Evolutionary conservation across 2,329 filamentous ascomycete genomes (phyloP).

Genomic region (Helminthosporium solani): DNA sequence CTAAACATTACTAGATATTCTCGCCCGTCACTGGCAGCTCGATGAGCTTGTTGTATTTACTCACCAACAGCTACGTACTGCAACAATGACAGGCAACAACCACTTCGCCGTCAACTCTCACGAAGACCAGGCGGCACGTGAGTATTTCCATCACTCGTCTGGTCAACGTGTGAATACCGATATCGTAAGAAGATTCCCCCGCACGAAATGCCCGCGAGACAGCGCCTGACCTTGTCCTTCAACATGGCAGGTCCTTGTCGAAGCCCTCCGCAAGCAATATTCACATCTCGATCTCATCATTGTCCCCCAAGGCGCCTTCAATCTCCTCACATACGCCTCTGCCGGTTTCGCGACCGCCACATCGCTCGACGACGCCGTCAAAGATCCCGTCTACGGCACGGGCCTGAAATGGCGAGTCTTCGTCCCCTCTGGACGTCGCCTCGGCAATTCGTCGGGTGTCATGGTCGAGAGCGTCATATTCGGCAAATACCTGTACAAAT

Average conservation of each 20-base stretch:
- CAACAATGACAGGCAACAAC: slow-evolving; percentile 31
- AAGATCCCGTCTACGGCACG: slow-evolving; percentile 37
- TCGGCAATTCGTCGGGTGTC: slow-evolving; percentile 38
- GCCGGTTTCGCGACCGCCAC: slow-evolving; percentile 45
- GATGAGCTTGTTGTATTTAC: no score
- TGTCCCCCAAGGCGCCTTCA: slow-evolving; percentile 33
- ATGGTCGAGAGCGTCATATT: slow-evolving; percentile 45
- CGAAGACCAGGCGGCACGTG: slow-evolving; percentile 41
- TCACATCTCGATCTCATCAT: slow-evolving; percentile 48
- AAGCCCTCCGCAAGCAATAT: slow-evolving; percentile 49
- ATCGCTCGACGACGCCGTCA: slow-evolving; percentile 44
- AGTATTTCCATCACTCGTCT: slow-evolving; percentile 49
- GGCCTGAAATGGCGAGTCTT: slow-evolving; percentile 42
- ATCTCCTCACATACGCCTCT: slow-evolving; percentile 46
- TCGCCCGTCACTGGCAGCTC: no score
- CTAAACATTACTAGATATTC: no score
- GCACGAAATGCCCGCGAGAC: no score
- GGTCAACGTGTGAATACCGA: slow-evolving; percentile 48
- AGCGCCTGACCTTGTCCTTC: no score
- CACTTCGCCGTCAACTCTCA: slow-evolving; percentile 20
- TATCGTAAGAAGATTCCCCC: no score
- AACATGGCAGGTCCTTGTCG: no score
- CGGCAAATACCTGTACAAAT: slow-evolving; percentile 50
- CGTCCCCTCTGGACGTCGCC: slow-evolving; percentile 41
- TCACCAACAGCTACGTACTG: neutral